Base-by-base conservation (phyloP, 2,329 filamentous ascomycete species). In the Aureobasidium sp. region DNA sequence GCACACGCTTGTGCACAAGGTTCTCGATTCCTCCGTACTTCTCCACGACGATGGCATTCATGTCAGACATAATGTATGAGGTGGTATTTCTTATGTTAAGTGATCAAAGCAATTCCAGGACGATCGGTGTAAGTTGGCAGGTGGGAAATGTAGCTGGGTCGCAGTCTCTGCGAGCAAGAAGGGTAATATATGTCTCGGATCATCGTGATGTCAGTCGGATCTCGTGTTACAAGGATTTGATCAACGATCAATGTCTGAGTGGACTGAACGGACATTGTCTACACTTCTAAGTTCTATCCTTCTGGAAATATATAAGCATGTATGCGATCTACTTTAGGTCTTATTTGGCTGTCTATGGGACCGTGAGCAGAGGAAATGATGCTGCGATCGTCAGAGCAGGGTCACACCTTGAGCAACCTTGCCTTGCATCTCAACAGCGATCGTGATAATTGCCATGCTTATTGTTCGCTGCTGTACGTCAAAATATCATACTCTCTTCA, bases 21-120 rank as follows among this genome's bases (percentile, higher is more conserved):
- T 72, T 70, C 15, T 68, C 67, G 46, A 70, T 64, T 4, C 56
- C 46, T 36, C 72, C 72, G 50, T 72, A 71, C 23, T 68, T 61
- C 17, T 67, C 65, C 17, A 74, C 69, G 26, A 68, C 71, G 20
- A 74, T 67, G 13, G 72, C 71, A 56, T 69, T 70, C 72, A 74
- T 74, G 8, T 61, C 48, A 12, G 59, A 13, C 48, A 61, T 61
- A 29, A 7, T 55, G 3, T 34, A 20, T 17, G n/a, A 51, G 2
- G 15, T 12, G 7, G 46, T 32, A n/a, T n/a, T 13, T 15, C 17
- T 32, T 27, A 8, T n/a, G 15, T 20, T 20, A 20, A 20, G 20
- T 20, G 20, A 20, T 20, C 20, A 20, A 20, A 20, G 20, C 20
- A 20, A 20, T 20, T 20, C 20, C 20, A 20, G 20, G 20, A 20